These are phyloP conservation scores for Collybia nuda DNA, from an alignment of 768 basidiomycete genomes.

Conservation along the genomic window DNA sequence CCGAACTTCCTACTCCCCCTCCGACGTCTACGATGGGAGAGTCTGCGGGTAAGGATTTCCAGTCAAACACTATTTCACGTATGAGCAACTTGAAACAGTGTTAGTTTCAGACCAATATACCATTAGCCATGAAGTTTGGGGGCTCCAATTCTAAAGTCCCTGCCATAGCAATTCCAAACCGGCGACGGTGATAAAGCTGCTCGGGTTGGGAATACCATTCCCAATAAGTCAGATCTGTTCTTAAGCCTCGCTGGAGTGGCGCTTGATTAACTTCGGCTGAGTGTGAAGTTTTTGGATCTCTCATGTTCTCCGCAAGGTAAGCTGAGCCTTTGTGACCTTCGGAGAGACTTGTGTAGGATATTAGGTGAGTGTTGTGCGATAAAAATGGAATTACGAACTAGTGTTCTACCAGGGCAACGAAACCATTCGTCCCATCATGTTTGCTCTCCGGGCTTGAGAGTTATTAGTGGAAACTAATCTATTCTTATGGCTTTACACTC, in stretches of 20 bases:
- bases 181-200: constrained; percentile 3
- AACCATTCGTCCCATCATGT: neutral
- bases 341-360: neutral
- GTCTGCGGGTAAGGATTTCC: constrained; percentile 18
- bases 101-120: too few relatives aligned
- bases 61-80: constrained; percentile 18
- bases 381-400: neutral
- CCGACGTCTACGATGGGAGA: constrained; percentile 29
- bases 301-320: neutral
- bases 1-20: constrained; percentile 24
- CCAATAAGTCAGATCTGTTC: neutral
- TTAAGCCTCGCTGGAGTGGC: constrained; percentile 1
- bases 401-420: neutral
- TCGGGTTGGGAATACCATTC: constrained; percentile 5
- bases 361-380: neutral
- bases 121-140: neutral
- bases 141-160: neutral
- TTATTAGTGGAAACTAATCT: too few relatives aligned
- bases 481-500: too few relatives aligned
- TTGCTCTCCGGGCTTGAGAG: neutral
- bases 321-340: neutral
- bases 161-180: constrained; percentile 2
- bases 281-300: neutral
- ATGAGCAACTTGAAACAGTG: too few relatives aligned
- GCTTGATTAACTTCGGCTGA: neutral